phyloP scores from a whole-genome alignment of 352 stramenopile genomes.

The Blastocystis hominis region DNA sequence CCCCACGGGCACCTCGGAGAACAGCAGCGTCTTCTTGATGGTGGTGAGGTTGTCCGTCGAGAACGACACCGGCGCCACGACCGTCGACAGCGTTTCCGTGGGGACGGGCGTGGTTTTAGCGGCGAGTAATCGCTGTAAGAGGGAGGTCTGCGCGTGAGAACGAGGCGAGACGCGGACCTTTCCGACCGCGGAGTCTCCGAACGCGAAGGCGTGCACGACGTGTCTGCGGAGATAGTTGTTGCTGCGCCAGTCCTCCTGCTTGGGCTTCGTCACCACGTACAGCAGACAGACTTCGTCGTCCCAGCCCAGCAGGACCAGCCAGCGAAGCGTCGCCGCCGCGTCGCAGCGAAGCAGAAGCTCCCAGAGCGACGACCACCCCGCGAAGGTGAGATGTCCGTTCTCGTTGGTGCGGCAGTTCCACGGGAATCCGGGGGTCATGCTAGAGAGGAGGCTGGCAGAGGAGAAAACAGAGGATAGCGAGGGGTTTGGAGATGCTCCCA shows the following conservation, averaged over 20 bases:
- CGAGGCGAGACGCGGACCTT: not conserved
- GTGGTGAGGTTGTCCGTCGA: not conserved
- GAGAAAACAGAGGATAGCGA: not conserved
- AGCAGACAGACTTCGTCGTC: not conserved
- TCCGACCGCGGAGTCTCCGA: constrained; percentile 7
- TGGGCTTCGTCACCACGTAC: constrained; percentile 18
- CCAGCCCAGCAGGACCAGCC: constrained; percentile 5
- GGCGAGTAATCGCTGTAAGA: not conserved
- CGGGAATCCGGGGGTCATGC: constrained; percentile 24
- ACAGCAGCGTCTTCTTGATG: constrained; percentile 22
- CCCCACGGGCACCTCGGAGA: not conserved
- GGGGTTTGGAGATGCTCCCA: not conserved
- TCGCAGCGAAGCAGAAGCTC: constrained; percentile 1
- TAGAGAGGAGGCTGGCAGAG: not conserved
- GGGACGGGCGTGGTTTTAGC: not conserved
- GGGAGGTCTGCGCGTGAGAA: not conserved
- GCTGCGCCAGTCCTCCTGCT: constrained; percentile 27
- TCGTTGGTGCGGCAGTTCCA: constrained; percentile 22
- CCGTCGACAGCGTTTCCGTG: not conserved
- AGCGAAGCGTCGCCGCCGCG: not conserved
- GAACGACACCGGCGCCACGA: not conserved
- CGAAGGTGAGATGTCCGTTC: constrained; percentile 25
- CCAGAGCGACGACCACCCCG: constrained; percentile 16
- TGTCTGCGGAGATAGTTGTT: not conserved
- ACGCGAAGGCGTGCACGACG: constrained; percentile 33